phyloP scores from a whole-genome alignment of 139 green algal genomes.

The Klebsormidium nitens region DNA sequence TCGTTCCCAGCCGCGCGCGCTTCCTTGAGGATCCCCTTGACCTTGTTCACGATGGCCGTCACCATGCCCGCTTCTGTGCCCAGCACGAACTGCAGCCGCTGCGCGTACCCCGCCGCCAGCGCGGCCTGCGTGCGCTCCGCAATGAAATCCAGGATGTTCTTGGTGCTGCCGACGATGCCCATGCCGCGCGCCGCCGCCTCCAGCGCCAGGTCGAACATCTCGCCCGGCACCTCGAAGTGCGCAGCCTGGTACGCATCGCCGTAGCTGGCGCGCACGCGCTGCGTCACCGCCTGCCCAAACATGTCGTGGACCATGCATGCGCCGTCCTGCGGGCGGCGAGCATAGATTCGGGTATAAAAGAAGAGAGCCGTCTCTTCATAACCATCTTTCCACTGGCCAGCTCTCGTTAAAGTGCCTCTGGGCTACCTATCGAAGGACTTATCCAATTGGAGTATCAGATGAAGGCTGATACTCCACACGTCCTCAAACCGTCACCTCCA shows the following conservation, averaged over 20 bases:
- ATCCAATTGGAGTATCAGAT: no score
- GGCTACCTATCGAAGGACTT: no score
- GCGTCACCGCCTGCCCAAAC: conserved; percentile 80
- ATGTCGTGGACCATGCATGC: conserved; percentile 98
- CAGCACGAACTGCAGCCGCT: conserved; percentile 83
- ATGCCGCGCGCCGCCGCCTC: conserved; percentile 67
- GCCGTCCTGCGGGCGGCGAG: conserved; percentile 49
- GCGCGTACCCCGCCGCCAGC: conserved; percentile 49
- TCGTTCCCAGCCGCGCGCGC: no score
- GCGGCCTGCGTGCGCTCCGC: conserved; percentile 57
- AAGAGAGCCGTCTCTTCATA: conserved; percentile 1
- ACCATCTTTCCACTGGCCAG: no score
- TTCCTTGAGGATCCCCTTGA: no score
- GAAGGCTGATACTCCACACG: no score
- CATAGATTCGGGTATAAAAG: background rate
- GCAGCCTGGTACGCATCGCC: conserved; percentile 89
- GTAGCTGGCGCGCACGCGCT: conserved; percentile 56
- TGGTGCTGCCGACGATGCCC: conserved; percentile 91
- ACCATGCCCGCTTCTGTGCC: conserved; percentile 98
- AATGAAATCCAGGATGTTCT: conserved; percentile 98
- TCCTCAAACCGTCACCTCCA: no score
- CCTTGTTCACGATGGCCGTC: conserved; percentile 87
- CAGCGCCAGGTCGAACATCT: conserved; percentile 91
- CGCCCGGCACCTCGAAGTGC: conserved; percentile 94
- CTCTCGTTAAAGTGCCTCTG: no score